These are phyloP conservation scores for Xylaria sp. DNA, from an alignment of 2,329 filamentous ascomycete species.

Conservation along the genomic window DNA sequence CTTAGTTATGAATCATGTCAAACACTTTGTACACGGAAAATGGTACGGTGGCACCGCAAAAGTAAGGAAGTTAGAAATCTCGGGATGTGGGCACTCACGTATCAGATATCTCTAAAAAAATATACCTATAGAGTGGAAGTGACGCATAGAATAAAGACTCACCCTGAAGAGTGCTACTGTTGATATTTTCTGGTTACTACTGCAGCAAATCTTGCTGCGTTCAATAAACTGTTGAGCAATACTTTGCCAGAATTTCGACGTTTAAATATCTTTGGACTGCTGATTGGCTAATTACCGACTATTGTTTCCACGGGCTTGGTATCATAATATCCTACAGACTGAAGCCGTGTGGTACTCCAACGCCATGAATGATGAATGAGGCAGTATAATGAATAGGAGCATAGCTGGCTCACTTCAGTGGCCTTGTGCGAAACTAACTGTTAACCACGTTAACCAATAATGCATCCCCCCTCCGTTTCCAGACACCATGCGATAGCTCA, in stretches of 20 bases:
- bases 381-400: constrained; percentile 27
- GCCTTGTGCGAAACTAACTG: neutral
- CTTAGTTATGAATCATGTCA: neutral
- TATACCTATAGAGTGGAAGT: neutral
- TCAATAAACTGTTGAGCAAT: no score
- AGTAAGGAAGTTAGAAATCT: neutral
- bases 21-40: neutral
- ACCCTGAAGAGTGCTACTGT: neutral
- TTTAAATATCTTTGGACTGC: no score
- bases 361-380: constrained; percentile 44
- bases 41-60: neutral
- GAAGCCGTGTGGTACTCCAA: constrained; percentile 38
- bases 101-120: neutral
- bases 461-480: constrained; percentile 21
- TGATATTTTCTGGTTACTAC: neutral
- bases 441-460: constrained; percentile 27
- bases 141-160: neutral
- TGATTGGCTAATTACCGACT: no score
- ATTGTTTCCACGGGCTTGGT: constrained; percentile 27
- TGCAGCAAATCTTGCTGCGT: no score
- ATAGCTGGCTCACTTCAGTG: neutral
- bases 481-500: constrained; percentile 27
- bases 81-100: no score
- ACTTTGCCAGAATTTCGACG: no score
- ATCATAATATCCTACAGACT: constrained; percentile 31